Conservation (phyloP, 2,329 filamentous ascomycete genomes). For the Bipolaris oryzae region DNA sequence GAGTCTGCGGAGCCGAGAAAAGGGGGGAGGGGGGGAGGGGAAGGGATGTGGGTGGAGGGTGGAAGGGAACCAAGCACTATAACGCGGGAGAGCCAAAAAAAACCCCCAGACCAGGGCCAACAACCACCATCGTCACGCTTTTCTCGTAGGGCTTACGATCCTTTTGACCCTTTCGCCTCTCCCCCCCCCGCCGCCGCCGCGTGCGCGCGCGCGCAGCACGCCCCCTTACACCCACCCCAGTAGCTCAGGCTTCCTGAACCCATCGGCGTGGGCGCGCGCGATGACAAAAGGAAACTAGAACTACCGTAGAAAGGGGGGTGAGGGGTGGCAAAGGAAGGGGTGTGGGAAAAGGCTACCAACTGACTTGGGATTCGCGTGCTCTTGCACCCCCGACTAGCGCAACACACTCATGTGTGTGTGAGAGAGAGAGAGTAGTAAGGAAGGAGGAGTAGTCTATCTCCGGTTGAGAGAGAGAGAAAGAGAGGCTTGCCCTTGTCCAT, state of each 20-base stretch:
- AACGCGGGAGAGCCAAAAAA: conserved; percentile 17
- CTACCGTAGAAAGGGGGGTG: conserved; percentile 1
- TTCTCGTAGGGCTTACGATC: conserved; percentile 15
- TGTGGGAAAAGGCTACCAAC: not conserved
- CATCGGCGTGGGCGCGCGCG: not conserved
- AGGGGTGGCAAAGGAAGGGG: too few species aligned
- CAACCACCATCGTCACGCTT: not conserved
- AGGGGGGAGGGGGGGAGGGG: not conserved
- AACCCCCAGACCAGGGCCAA: conserved; percentile 13
- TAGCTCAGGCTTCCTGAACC: not conserved
- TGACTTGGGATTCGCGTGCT: conserved; percentile 4
- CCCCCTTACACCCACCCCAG: not conserved
- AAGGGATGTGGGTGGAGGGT: too few species aligned
- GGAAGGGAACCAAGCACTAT: conserved; percentile 5
- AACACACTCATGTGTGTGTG: conserved; percentile 14
- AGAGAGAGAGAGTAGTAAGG: too few species aligned
- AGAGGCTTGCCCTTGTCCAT: not conserved
- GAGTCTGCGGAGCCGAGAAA: conserved; percentile 23
- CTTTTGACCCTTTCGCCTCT: conserved; percentile 7
- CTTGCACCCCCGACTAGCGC: conserved; percentile 28
- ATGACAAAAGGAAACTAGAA: conserved; percentile 11
- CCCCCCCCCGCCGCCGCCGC: too few species aligned
- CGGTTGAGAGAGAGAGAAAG: not conserved
- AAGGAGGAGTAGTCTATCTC: not conserved
- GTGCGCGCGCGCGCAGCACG: too few species aligned